Evolutionary conservation across 2,329 filamentous ascomycete genomes (phyloP), one percentile per base, ranked within the genome.

Genomic region (Fusarium denticulatum): DNA sequence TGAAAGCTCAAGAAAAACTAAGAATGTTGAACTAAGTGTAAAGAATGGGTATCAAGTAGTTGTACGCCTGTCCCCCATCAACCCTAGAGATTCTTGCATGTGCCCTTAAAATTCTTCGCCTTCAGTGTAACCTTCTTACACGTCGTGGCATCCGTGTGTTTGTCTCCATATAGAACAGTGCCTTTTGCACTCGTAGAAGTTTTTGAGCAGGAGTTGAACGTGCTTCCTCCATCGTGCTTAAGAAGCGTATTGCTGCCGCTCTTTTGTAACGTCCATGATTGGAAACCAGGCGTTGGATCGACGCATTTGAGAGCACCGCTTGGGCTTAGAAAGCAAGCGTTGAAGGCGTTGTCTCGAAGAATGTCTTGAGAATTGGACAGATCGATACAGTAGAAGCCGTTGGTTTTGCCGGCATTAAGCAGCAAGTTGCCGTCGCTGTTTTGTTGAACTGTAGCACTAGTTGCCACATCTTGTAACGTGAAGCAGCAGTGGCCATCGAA

Each of bases 311-410:
- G 70, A 26, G 72, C 64, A 24, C 74, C 69, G 28, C 73, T 64
- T 22, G 74, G 71, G 46, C 63, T 67, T 64, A 81, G 65, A 64
- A 81, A 80, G 70, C 81, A 82, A n/a, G 81, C 79, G 58, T 80
- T 81, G 70, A 77, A 74, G 64, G 63, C 67, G 39, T 62, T 63
- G 42, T 82, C 80, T 22, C 70, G 73, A 15, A 82, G 75, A 8
- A 80, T 60, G 5, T 77, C 72, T n/a, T 73, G 74, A 1, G 68
- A 14, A 45, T 77, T 60, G 28, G 75, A 64, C 18, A 78, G 63
- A 34, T 81, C 58, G 28, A 81, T 76, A 67, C 81, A 82, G 66
- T 80, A 82, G 75, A 79, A 80, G 28, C 79, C 80, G 0, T 74
- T 59, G 3, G 76, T 65, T 11, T 75, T 64, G 49, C 53, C 69